These are phyloP conservation scores for Talaromyces sp. DNA, from an alignment of 2,329 filamentous ascomycete species.

Conservation along the genomic window DNA sequence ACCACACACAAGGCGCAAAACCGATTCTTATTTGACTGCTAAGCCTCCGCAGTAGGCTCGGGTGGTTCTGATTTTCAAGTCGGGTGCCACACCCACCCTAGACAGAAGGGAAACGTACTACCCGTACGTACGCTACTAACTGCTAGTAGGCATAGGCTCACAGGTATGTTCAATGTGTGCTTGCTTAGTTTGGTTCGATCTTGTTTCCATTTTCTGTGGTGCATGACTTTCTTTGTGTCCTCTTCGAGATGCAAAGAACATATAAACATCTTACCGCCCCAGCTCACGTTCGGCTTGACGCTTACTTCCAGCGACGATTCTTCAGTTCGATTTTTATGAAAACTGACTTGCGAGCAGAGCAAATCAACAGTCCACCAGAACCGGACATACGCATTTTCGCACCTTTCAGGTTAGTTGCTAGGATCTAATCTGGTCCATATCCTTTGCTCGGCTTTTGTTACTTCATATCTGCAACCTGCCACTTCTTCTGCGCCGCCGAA, in stretches of 20 bases:
- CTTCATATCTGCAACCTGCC: not conserved
- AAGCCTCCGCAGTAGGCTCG: not conserved
- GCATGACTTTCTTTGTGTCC: conserved; percentile 5
- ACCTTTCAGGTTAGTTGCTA: not conserved
- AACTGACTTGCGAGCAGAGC: not conserved
- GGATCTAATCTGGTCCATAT: not conserved
- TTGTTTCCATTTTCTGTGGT: conserved; percentile 11
- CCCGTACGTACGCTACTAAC: not conserved
- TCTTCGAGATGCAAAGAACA: not conserved
- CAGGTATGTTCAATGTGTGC: conserved; percentile 3
- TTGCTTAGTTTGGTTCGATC: conserved; percentile 1
- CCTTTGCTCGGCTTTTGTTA: conserved; percentile 2
- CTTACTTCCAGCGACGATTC: not conserved
- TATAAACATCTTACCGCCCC: conserved; percentile 5
- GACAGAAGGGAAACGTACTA: not conserved
- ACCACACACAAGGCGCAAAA: not conserved
- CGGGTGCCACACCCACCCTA: conserved; percentile 8
- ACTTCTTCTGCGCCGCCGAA: not conserved
- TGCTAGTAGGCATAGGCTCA: conserved; percentile 2
- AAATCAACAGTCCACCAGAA: not conserved
- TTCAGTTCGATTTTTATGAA: not conserved
- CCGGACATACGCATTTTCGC: not conserved
- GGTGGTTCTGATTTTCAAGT: not conserved
- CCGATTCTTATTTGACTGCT: conserved; percentile 1
- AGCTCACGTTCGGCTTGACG: not conserved